Conservation (phyloP, 768 basidiomycete species). For the Leccinum longicurvipes region DNA sequence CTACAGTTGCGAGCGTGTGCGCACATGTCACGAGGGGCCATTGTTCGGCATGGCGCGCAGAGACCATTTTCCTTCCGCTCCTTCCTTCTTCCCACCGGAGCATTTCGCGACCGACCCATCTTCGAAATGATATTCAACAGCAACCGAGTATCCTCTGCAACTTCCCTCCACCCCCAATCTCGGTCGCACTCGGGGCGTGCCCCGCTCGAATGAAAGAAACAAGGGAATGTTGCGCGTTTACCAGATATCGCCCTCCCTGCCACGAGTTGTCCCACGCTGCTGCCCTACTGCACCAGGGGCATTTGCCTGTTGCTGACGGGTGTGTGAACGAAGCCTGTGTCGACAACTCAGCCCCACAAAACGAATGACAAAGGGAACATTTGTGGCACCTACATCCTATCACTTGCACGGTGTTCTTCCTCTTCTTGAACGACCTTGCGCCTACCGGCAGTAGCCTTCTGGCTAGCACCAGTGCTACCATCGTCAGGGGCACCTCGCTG, state of each 20-base stretch:
- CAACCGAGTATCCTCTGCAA: slow-evolving; percentile 34
- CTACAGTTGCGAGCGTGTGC: slow-evolving; percentile 17
- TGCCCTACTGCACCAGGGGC: slow-evolving; percentile 49
- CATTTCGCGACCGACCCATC: slow-evolving; percentile 33
- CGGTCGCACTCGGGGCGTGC: slow-evolving; percentile 45
- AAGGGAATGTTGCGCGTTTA: slow-evolving; percentile 29
- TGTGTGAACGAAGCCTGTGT: slow-evolving; percentile 80
- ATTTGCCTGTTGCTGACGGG: slow-evolving; percentile 67
- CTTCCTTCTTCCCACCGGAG: slow-evolving; percentile 16
- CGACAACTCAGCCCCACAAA: slow-evolving; percentile 14
- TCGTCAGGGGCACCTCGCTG: slow-evolving; percentile 74
- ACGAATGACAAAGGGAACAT: slow-evolving; percentile 12
- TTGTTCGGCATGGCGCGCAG: slow-evolving; percentile 24
- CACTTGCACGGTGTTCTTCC: slow-evolving; percentile 77
- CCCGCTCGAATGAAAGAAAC: slow-evolving; percentile 34
- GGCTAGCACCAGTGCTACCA: slow-evolving; percentile 54
- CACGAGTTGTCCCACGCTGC: slow-evolving; percentile 39
- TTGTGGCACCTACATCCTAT: slow-evolving; percentile 66
- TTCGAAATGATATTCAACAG: slow-evolving; percentile 32
- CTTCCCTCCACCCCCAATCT: slow-evolving; percentile 38
- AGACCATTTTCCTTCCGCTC: slow-evolving; percentile 20
- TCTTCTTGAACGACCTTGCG: slow-evolving; percentile 85
- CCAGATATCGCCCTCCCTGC: slow-evolving; percentile 48
- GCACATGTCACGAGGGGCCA: slow-evolving; percentile 2
- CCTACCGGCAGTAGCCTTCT: slow-evolving; percentile 58